Evolutionary conservation across 805 yeast species (phyloP).

Genomic region (Wickerhamiella qilinensis): DNA sequence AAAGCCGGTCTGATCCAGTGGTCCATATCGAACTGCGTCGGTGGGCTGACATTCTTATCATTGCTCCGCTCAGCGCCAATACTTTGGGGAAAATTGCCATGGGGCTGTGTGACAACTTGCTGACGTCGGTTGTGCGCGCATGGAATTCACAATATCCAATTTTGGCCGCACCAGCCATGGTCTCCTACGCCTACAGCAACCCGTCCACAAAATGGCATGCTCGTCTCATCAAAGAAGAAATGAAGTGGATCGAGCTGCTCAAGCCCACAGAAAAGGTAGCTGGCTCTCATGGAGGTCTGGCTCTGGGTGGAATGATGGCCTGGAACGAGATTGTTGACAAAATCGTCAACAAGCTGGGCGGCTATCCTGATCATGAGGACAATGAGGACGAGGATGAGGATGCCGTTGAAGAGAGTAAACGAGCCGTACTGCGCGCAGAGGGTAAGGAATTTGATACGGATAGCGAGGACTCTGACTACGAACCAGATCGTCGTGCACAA

Average conservation of each 20-base stretch:
- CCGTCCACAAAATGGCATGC: slow-evolving; percentile 77
- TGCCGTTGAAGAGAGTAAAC: slow-evolving; percentile 21
- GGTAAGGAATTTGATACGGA: slow-evolving; percentile 25
- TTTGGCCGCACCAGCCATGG: slow-evolving; percentile 90
- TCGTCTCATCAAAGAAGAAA: slow-evolving; percentile 61
- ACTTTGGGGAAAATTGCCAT: slow-evolving; percentile 76
- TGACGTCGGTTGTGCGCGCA: slow-evolving; percentile 82
- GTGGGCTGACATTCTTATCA: slow-evolving; percentile 88
- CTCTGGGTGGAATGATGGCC: slow-evolving; percentile 99
- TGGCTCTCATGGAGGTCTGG: slow-evolving; percentile 89
- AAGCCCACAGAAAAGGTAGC: slow-evolving; percentile 89
- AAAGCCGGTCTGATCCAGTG: slow-evolving; percentile 71
- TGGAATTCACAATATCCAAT: slow-evolving; percentile 92
- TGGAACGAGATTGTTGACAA: slow-evolving; percentile 87
- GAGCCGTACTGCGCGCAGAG: slow-evolving; percentile 11
- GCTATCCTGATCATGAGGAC: slow-evolving; percentile 40
- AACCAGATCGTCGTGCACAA: not conserved
- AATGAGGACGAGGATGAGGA: slow-evolving; percentile 31
- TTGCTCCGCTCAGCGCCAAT: slow-evolving; percentile 92
- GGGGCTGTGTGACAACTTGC: slow-evolving; percentile 82
- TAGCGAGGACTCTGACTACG: slow-evolving; percentile 35
- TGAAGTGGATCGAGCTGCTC: slow-evolving; percentile 90
- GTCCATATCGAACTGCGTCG: slow-evolving; percentile 85
- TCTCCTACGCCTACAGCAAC: slow-evolving; percentile 77
- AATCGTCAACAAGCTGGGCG: slow-evolving; percentile 54